Conservation (phyloP, 495 filamentous ascomycete genomes). For the Darksidea phi region DNA sequence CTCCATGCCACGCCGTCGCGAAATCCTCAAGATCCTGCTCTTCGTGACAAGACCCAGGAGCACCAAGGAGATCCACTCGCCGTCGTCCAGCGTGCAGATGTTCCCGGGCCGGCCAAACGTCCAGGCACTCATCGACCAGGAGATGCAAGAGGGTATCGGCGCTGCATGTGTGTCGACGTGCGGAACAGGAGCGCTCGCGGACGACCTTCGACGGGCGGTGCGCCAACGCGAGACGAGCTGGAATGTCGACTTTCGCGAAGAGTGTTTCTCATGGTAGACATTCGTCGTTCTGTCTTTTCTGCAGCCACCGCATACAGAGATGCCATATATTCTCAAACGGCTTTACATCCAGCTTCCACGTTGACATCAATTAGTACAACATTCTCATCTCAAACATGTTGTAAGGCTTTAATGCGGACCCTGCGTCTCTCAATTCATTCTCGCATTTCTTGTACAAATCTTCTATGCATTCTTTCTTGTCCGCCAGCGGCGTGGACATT, state of each 20-base stretch:
- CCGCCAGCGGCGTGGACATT: no score
- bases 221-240: constrained; percentile 61
- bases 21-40: constrained; percentile 77
- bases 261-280: constrained; percentile 81
- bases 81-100: constrained; percentile 76
- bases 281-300: background rate
- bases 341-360: background rate
- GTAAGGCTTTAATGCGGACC: background rate
- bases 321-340: background rate
- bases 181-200: constrained; percentile 77
- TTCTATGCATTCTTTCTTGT: background rate
- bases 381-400: background rate
- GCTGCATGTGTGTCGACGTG: constrained; percentile 91
- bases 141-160: constrained; percentile 73
- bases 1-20: constrained; percentile 70
- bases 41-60: constrained; percentile 82
- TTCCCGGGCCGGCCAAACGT: constrained; percentile 80
- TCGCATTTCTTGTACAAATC: background rate
- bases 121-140: constrained; percentile 69
- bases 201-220: constrained; percentile 76
- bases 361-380: background rate
- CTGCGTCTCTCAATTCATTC: background rate
- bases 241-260: constrained; percentile 80
- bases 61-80: constrained; percentile 67
- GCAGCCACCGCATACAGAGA: background rate